These are phyloP conservation scores for Aphanomyces stellatus DNA, from an alignment of 352 stramenopile species.

Conservation along the genomic window DNA sequence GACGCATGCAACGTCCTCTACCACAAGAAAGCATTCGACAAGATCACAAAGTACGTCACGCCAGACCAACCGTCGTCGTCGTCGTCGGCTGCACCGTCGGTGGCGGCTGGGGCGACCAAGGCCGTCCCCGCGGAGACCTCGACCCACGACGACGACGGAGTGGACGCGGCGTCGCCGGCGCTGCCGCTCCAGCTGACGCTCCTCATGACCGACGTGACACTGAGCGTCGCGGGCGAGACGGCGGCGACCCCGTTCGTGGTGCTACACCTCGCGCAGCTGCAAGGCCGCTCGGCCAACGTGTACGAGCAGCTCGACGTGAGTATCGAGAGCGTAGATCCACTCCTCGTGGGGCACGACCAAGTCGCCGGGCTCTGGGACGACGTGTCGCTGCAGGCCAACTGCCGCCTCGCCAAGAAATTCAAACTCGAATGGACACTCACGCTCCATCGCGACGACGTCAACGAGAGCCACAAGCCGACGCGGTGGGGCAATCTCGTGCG, in stretches of 20 bases:
- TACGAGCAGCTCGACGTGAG: not conserved
- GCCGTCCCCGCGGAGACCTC: not conserved
- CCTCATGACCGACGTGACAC: not conserved
- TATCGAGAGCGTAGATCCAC: not conserved
- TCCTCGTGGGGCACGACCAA: not conserved
- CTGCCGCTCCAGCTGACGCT: not conserved
- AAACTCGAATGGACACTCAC: not conserved
- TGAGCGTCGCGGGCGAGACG: not conserved
- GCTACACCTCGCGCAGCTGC: not conserved
- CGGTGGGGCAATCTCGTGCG: not conserved
- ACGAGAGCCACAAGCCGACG: not conserved
- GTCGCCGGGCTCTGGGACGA: not conserved
- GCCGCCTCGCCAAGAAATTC: slow-evolving; percentile 8
- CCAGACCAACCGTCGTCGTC: not conserved
- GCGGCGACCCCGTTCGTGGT: not conserved
- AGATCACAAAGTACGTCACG: slow-evolving; percentile 14
- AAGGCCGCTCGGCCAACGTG: not conserved
- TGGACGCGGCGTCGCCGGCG: not conserved
- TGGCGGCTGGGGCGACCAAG: not conserved
- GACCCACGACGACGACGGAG: not conserved
- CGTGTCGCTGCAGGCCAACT: not conserved
- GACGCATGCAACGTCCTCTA: not conserved
- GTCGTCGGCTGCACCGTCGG: not conserved
- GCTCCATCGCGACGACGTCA: not conserved
- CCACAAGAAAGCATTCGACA: slow-evolving; percentile 17